These are phyloP conservation scores for Zygosaccharomyces bisporus DNA, from an alignment of 805 yeast species.

Conservation along the genomic window DNA sequence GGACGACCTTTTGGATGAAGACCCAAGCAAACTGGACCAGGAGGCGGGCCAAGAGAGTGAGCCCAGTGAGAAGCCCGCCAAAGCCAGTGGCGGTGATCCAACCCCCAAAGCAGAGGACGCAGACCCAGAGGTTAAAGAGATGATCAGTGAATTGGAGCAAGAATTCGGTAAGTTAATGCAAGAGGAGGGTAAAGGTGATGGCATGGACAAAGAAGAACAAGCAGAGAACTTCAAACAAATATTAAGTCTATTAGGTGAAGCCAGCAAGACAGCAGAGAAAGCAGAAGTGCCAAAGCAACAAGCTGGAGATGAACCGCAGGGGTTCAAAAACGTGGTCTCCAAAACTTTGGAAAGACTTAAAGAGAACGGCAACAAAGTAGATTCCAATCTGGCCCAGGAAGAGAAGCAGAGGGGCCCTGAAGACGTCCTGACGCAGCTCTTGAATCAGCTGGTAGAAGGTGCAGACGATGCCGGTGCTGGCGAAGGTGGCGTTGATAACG, in stretches of 20 bases:
- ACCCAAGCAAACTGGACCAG: slow-evolving; percentile 39
- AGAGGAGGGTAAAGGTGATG: slow-evolving; percentile 18
- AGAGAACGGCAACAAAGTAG: slow-evolving; percentile 69
- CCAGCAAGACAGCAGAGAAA: slow-evolving; percentile 19
- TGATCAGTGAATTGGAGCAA: slow-evolving; percentile 27
- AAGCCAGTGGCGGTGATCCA: slow-evolving; percentile 9
- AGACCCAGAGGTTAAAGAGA: slow-evolving; percentile 35
- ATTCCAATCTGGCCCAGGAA: slow-evolving; percentile 49
- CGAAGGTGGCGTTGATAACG: slow-evolving; percentile 49
- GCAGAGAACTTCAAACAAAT: slow-evolving; percentile 38
- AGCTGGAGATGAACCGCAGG: slow-evolving; percentile 25
- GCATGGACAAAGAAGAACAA: slow-evolving; percentile 13
- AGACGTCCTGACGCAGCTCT: slow-evolving; percentile 56
- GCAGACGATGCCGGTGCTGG: slow-evolving; percentile 33
- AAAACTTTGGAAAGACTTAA: slow-evolving; percentile 77
- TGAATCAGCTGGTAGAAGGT: slow-evolving; percentile 53
- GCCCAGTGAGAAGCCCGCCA: slow-evolving; percentile 18
- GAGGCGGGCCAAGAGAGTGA: slow-evolving; percentile 13
- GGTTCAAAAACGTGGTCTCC: slow-evolving; percentile 71
- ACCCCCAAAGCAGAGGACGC: slow-evolving; percentile 11
- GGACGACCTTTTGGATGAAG: slow-evolving; percentile 83
- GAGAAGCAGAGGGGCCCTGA: slow-evolving; percentile 46
- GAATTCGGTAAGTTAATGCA: slow-evolving; percentile 29
- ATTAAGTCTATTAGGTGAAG: slow-evolving; percentile 28
- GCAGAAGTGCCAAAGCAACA: slow-evolving; percentile 45